Percentiles rank a stretch among this genome's conserved stretches.
Evolutionary conservation across 2,329 filamentous ascomycete species (phyloP).

Genomic region (Cercospora sojina): DNA sequence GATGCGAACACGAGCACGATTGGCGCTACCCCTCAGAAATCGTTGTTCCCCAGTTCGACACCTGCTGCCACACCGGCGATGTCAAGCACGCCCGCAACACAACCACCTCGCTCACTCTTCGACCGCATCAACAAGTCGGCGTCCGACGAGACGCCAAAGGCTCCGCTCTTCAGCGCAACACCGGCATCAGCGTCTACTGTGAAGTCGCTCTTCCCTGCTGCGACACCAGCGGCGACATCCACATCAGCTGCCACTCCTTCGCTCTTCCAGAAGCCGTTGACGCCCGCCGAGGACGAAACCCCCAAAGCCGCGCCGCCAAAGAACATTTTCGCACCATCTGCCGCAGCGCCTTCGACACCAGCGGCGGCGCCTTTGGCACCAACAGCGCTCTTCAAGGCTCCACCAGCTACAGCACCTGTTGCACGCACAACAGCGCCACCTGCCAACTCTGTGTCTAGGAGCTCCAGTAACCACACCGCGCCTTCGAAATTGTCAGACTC

Average conservation of each 20-base stretch:
- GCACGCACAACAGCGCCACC: slow-evolving; percentile 11
- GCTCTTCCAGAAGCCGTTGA: slow-evolving; percentile 15
- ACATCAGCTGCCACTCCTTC: slow-evolving; percentile 8
- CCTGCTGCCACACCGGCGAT: slow-evolving; percentile 10
- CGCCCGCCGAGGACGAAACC: neutral
- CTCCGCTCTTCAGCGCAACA: slow-evolving; percentile 13
- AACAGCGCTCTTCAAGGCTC: slow-evolving; percentile 15
- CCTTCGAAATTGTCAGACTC: neutral
- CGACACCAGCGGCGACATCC: slow-evolving; percentile 1
- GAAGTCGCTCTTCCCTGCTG: slow-evolving; percentile 16
- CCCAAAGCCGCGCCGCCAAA: slow-evolving; percentile 12
- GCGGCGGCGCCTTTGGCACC: slow-evolving; percentile 14
- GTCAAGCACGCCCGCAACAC: slow-evolving; percentile 16
- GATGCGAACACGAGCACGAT: slow-evolving; percentile 34
- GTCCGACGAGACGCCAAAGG: slow-evolving; percentile 17
- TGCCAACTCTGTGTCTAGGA: slow-evolving; percentile 2
- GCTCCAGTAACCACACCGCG: neutral
- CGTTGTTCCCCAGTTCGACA: slow-evolving; percentile 12
- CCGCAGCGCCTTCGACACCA: slow-evolving; percentile 16
- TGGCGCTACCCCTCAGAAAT: slow-evolving; percentile 28
- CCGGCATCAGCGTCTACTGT: slow-evolving; percentile 18
- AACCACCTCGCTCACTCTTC: slow-evolving; percentile 22
- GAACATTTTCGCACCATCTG: slow-evolving; percentile 17
- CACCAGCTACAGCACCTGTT: slow-evolving; percentile 22
- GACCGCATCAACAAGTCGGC: slow-evolving; percentile 21